Evolutionary conservation across 768 basidiomycete species (phyloP).

Genomic region (Serendipita indica): DNA sequence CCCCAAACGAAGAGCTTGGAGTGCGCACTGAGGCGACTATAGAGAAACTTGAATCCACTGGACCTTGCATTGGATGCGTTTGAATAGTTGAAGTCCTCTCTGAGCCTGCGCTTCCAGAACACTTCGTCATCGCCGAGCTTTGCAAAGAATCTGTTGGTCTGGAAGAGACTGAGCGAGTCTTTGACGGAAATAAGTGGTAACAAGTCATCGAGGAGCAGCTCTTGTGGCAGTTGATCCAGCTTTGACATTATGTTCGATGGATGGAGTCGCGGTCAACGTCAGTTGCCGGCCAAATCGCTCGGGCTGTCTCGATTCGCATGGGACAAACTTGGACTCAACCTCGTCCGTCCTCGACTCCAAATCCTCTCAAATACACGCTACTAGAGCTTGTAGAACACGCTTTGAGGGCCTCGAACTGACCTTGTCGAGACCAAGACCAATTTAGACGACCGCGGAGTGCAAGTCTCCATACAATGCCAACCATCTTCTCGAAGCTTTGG

Average conservation of each 20-base stretch:
- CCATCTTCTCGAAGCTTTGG: slow-evolving; percentile 30
- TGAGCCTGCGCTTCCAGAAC: slow-evolving; percentile 60
- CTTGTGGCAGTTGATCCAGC: not conserved
- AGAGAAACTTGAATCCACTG: slow-evolving; percentile 68
- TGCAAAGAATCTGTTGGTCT: slow-evolving; percentile 52
- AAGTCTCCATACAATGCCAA: not conserved
- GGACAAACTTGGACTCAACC: too few species aligned
- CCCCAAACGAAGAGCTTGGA: slow-evolving; percentile 44
- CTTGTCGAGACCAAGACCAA: too few species aligned
- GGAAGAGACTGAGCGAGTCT: slow-evolving; percentile 43
- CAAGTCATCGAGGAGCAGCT: slow-evolving; percentile 1
- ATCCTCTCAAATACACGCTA: too few species aligned
- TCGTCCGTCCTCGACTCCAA: too few species aligned
- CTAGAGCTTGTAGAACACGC: too few species aligned
- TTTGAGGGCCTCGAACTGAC: too few species aligned
- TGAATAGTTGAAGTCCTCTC: slow-evolving; percentile 65
- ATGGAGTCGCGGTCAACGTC: too few species aligned
- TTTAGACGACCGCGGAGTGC: too few species aligned
- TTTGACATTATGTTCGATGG: not conserved
- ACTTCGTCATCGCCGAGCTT: slow-evolving; percentile 51
- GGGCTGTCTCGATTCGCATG: too few species aligned
- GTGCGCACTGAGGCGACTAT: slow-evolving; percentile 39
- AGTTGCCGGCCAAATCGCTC: too few species aligned
- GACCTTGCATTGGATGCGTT: slow-evolving; percentile 55
- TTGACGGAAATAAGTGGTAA: slow-evolving; percentile 28